A percentile compares a stretch with the other conserved stretches of the same genome.
phyloP scores from a whole-genome alignment of 1,139 yeast genomes.

The Candida sp. region DNA sequence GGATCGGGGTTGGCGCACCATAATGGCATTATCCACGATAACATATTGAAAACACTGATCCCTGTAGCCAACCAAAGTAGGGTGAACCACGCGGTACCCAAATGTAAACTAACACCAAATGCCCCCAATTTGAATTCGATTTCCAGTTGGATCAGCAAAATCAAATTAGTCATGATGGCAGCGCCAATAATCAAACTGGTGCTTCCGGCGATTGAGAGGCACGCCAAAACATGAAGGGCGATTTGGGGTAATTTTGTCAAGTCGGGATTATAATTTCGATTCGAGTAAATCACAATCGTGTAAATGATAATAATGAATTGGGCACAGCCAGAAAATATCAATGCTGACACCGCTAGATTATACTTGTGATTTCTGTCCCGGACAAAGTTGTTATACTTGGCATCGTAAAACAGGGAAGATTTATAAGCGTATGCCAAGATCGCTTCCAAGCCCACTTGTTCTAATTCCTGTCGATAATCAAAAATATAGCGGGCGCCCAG shows the following conservation, averaged over 20 bases:
- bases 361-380: conserved; percentile 14
- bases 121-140: conserved; percentile 31
- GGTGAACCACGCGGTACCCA: conserved; percentile 41
- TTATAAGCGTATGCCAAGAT: conserved; percentile 48
- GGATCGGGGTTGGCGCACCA: conserved; percentile 43
- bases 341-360: conserved; percentile 12
- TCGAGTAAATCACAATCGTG: conserved; percentile 32
- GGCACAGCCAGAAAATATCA: conserved; percentile 19
- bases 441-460: conserved; percentile 35
- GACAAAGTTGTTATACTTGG: conserved; percentile 16
- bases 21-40: conserved; percentile 36
- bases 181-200: conserved; percentile 25
- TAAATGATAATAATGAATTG: conserved; percentile 25
- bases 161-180: conserved; percentile 21
- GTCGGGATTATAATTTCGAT: conserved; percentile 26
- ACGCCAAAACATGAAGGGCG: conserved; percentile 28
- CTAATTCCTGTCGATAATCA: conserved; percentile 44
- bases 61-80: conserved; percentile 35
- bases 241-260: conserved; percentile 25
- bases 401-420: conserved; percentile 14
- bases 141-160: conserved; percentile 20
- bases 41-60: conserved; percentile 19
- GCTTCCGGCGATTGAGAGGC: conserved; percentile 30
- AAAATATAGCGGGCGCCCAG: conserved; percentile 22
- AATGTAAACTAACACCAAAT: conserved; percentile 42